A percentile compares a stretch with the other conserved stretches of the same genome.
phyloP scores from a whole-genome alignment of 2,329 filamentous ascomycete species.

The Fonsecaea pedrosoi region DNA sequence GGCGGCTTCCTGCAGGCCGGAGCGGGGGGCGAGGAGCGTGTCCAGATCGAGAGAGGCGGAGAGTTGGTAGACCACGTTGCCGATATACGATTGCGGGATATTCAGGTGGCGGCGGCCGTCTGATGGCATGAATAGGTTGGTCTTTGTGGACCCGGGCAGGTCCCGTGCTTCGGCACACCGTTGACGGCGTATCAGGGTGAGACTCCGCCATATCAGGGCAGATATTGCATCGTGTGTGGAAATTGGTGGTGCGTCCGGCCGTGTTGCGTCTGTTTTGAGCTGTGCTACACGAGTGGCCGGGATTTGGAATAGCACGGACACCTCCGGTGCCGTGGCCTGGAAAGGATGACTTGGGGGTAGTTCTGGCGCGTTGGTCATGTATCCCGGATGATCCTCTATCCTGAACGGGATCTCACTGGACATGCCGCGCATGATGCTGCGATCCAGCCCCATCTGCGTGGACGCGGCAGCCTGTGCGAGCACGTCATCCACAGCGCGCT shows the following conservation, averaged over 20 bases:
- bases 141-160: not conserved
- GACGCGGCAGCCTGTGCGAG: not conserved
- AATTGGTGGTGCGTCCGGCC: slow-evolving; percentile 3
- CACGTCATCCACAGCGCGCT: not conserved
- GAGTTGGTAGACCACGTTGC: slow-evolving; percentile 24
- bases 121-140: slow-evolving; percentile 19
- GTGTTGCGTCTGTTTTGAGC: slow-evolving; percentile 19
- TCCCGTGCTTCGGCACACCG: not conserved
- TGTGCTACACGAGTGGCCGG: slow-evolving; percentile 9
- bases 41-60: slow-evolving; percentile 9
- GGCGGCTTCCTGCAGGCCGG: slow-evolving; percentile 17
- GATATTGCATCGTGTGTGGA: slow-evolving; percentile 22
- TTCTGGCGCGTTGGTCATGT: slow-evolving; percentile 6
- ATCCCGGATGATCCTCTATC: slow-evolving; percentile 20
- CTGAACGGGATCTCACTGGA: slow-evolving; percentile 15
- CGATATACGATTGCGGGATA: slow-evolving; percentile 16
- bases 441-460: slow-evolving; percentile 7
- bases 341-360: slow-evolving; percentile 14
- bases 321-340: slow-evolving; percentile 1
- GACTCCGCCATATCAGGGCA: slow-evolving; percentile 22
- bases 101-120: slow-evolving; percentile 20
- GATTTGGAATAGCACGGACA: slow-evolving; percentile 8
- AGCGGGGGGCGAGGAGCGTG: not conserved
- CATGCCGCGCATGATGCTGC: slow-evolving; percentile 7
- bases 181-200: slow-evolving; percentile 9